phyloP scores from a whole-genome alignment of 202 grass and related monocot species.

The Panicum virgatum region DNA sequence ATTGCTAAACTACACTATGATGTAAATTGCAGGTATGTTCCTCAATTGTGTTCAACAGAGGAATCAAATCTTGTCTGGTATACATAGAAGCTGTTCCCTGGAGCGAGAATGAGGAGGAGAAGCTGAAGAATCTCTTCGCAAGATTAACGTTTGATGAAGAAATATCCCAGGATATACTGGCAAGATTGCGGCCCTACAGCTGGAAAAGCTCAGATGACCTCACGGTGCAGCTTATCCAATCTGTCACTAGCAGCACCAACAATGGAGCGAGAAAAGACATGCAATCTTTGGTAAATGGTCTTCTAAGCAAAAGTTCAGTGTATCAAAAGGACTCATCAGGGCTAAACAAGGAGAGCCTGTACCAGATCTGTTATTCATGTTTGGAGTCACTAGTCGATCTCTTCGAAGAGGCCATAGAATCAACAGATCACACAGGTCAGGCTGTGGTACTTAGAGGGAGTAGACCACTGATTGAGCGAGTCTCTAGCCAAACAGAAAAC shows the following conservation, averaged over 20 bases:
- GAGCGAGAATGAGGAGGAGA: conserved; percentile 81
- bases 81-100: conserved; percentile 83
- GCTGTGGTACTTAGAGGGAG: neutral
- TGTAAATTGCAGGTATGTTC: conserved; percentile 61
- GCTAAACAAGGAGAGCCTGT: conserved; percentile 65
- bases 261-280: conserved; percentile 72
- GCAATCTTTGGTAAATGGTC: conserved; percentile 75
- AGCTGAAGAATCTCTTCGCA: conserved; percentile 64
- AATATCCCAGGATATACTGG: conserved; percentile 61
- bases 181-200: conserved; percentile 45
- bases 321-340: conserved; percentile 69
- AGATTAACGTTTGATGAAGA: conserved; percentile 58
- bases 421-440: conserved; percentile 4
- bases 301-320: conserved; percentile 74
- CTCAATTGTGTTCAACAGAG: conserved; percentile 62
- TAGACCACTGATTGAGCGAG: conserved; percentile 66
- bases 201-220: conserved; percentile 49
- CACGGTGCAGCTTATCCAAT: conserved; percentile 61
- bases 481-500: conserved; percentile 77
- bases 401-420: conserved; percentile 55
- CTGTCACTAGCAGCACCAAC: conserved; percentile 54
- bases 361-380: conserved; percentile 65
- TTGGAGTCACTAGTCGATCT: conserved; percentile 56
- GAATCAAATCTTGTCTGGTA: conserved; percentile 58
- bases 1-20: neutral